These are phyloP conservation scores for Crotalaria pallida DNA, from an alignment of 306 rosid species.

Conservation along the genomic window DNA sequence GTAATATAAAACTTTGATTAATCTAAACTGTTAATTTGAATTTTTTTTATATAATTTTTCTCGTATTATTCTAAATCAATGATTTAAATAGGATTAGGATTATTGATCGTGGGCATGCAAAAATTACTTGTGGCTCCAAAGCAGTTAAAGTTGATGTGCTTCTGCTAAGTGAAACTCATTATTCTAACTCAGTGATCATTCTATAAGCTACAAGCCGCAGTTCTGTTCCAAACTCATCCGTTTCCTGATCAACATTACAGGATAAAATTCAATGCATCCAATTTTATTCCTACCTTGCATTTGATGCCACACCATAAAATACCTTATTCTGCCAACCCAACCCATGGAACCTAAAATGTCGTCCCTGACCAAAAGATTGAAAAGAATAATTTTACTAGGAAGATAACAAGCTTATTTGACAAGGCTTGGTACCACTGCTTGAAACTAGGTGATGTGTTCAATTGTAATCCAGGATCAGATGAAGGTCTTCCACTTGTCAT, in stretches of 20 bases:
- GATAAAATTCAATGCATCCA: neutral
- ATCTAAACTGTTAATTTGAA: too few species aligned
- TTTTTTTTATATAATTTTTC: too few species aligned
- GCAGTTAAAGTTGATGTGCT: neutral
- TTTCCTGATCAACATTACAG: neutral
- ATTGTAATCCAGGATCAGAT: neutral
- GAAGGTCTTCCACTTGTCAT: neutral
- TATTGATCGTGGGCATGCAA: too few species aligned
- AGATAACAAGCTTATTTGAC: conserved; percentile 14
- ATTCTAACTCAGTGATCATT: neutral
- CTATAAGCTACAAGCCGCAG: neutral
- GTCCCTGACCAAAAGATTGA: conserved; percentile 1
- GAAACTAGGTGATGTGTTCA: neutral
- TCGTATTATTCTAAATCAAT: too few species aligned
- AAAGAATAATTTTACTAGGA: conserved; percentile 24
- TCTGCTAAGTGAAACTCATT: neutral
- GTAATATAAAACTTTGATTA: too few species aligned
- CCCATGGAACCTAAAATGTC: neutral
- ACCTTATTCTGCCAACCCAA: neutral
- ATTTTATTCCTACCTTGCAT: neutral
- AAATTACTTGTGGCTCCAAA: too few species aligned
- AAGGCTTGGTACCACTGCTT: neutral
- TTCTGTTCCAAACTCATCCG: neutral
- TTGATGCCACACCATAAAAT: neutral
- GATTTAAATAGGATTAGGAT: too few species aligned